phyloP scores from a whole-genome alignment of 768 basidiomycete species.

The Antrodiella citrinella region DNA sequence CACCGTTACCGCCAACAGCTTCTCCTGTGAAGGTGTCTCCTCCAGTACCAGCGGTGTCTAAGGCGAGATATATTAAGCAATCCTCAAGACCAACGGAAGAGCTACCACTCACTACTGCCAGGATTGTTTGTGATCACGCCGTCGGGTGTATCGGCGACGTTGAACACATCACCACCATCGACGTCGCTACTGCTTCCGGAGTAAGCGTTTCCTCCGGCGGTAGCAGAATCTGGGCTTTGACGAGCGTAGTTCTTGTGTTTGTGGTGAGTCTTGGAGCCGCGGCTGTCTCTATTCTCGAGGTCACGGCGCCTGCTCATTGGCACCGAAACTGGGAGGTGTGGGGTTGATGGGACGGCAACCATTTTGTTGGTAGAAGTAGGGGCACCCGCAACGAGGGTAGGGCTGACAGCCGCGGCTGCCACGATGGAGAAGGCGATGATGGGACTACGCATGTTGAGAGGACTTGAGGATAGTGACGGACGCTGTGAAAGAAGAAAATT shows the following conservation, averaged over 20 bases:
- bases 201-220: constrained; percentile 10
- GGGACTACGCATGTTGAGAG: constrained; percentile 20
- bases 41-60: constrained; percentile 10
- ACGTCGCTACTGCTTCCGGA: constrained; percentile 8
- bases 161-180: constrained; percentile 6
- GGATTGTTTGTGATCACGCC: constrained; percentile 7
- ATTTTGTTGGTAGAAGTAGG: constrained; percentile 14
- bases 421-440: constrained; percentile 22
- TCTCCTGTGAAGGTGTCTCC: constrained; percentile 8
- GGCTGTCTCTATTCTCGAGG: constrained; percentile 1
- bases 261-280: not conserved
- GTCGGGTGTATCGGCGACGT: constrained; percentile 6
- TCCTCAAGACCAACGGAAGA: not conserved
- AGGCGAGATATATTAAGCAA: not conserved
- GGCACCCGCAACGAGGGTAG: constrained; percentile 15
- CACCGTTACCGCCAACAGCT: constrained; percentile 10
- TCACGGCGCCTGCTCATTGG: not conserved
- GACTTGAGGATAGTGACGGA: constrained; percentile 2
- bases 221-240: constrained; percentile 3
- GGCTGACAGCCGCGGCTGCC: constrained; percentile 19
- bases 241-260: constrained; percentile 4
- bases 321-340: not conserved
- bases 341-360: constrained; percentile 7
- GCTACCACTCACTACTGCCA: not conserved
- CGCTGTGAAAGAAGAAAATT: constrained; percentile 2